Base-by-base conservation (phyloP, 2,329 filamentous ascomycete species). In the Metarhizium guizhouense region DNA sequence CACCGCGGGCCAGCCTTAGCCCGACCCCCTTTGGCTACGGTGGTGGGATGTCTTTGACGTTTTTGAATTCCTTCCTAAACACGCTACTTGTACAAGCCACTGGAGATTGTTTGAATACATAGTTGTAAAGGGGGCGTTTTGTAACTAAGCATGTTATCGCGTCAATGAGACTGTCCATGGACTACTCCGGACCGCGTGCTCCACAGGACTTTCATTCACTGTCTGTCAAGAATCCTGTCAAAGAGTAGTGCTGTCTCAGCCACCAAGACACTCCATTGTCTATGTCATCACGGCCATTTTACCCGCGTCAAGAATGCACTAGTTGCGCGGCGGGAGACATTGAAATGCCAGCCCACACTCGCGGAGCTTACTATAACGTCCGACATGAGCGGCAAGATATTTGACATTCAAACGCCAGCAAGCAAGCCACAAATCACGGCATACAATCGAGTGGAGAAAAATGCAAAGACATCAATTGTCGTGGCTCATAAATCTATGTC, bases 401-500 rank as follows among this genome's bases (percentile, higher is more conserved):
- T 7, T 34, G 25, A 34, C 32, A 34, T 11, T 34, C 32, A 11
- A 34, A 34, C 32, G 10, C 32, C 10, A 34, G 7, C 10, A 34
- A 34, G 32, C 32, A 34, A 34, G 32, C 32, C 32, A 34, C 32
- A 34, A 7, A 11, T 11, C 32, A 34, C 10, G 32, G 32, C 32
- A 34, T 11, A 34, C 6, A 11, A 3, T 7, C 32, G 32, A 34
- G 40, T 45, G 7, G 11, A 52, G 5, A 42, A 52, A 42, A 8
- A 50, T 34, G 32, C 10, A 55, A 55, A 18, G 18, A 47, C 47
- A 51, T 55, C 53, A 30, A 54, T 36, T 54, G 55, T 56, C 57
- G 40, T 53, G 30, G 52, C 47, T 53, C 20, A 40, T 57, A 40
- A 54, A 54, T 47, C 47, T 47, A 51, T 50, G 51, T 47, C 8